A percentile compares a stretch with the other conserved stretches of the same genome.
These are phyloP conservation scores for Moricandia arvensis DNA, from an alignment of 345 rosid genomes.

Conservation along the genomic window DNA sequence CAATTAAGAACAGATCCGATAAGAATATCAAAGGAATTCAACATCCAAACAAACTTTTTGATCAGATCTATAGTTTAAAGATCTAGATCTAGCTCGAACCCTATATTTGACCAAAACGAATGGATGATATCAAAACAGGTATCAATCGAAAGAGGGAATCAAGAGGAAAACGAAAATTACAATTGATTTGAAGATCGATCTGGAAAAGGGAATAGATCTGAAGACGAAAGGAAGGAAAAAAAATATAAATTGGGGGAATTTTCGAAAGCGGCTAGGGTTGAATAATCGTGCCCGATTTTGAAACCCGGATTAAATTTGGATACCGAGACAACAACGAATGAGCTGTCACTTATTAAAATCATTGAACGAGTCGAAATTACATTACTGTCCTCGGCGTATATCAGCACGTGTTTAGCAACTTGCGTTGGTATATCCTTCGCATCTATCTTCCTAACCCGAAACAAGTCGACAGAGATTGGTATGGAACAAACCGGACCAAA, in stretches of 20 bases:
- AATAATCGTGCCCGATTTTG: constrained; percentile 34
- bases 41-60: background rate
- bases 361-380: constrained; percentile 8
- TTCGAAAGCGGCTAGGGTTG: constrained; percentile 38
- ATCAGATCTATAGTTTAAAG: constrained; percentile 25
- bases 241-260: constrained; percentile 26
- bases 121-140: constrained; percentile 23
- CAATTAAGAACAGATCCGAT: constrained; percentile 22
- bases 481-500: constrained; percentile 10
- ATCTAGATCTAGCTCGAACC: constrained; percentile 30
- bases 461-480: background rate
- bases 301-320: constrained; percentile 41
- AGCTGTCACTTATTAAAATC: background rate
- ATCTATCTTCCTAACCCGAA: constrained; percentile 20
- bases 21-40: background rate
- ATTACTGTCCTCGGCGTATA: constrained; percentile 18
- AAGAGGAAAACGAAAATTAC: constrained; percentile 26
- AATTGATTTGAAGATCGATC: constrained; percentile 26
- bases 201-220: constrained; percentile 32
- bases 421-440: constrained; percentile 30
- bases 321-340: constrained; percentile 37
- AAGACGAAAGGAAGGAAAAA: background rate
- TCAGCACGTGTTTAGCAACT: constrained; percentile 33
- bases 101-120: constrained; percentile 32
- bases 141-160: constrained; percentile 30